phyloP scores from a whole-genome alignment of 352 stramenopile species.

The Elongisporangium prolatum region DNA sequence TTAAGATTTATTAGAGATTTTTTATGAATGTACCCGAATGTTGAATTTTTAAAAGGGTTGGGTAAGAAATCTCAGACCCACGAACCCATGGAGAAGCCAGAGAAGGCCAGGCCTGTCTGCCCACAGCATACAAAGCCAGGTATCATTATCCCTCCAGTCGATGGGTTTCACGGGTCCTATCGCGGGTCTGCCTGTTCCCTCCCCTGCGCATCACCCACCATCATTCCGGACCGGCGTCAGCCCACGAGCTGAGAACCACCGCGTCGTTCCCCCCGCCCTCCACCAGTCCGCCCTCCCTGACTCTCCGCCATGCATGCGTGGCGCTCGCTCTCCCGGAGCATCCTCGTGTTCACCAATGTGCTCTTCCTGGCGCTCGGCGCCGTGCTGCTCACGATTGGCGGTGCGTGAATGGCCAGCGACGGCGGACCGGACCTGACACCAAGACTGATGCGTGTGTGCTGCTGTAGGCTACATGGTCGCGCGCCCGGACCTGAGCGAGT shows the following conservation, averaged over 20 bases:
- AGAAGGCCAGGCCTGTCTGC: neutral
- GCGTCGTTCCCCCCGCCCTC: too few species aligned
- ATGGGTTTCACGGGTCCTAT: neutral
- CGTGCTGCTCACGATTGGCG: slow-evolving; percentile 75
- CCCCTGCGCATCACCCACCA: neutral
- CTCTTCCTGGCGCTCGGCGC: slow-evolving; percentile 80
- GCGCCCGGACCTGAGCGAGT: slow-evolving; percentile 72
- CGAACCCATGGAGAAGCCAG: neutral
- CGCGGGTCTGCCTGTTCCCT: neutral
- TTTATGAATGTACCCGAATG: neutral
- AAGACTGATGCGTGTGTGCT: slow-evolving; percentile 4
- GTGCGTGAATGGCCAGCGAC: slow-evolving; percentile 19
- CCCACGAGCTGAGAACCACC: too few species aligned
- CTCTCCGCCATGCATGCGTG: slow-evolving; percentile 49
- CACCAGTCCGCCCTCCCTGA: slow-evolving; percentile 7
- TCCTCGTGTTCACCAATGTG: slow-evolving; percentile 87
- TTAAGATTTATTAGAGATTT: neutral
- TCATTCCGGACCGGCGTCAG: neutral
- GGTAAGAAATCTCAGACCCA: neutral
- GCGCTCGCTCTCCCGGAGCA: slow-evolving; percentile 68
- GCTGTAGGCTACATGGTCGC: slow-evolving; percentile 73
- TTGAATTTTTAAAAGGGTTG: too few species aligned
- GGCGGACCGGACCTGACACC: slow-evolving; percentile 1
- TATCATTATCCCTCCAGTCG: neutral
- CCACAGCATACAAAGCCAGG: neutral